These are phyloP conservation scores for Rubia yunnanensis DNA, from an alignment of 257 asterid genomes.

Conservation along the genomic window DNA sequence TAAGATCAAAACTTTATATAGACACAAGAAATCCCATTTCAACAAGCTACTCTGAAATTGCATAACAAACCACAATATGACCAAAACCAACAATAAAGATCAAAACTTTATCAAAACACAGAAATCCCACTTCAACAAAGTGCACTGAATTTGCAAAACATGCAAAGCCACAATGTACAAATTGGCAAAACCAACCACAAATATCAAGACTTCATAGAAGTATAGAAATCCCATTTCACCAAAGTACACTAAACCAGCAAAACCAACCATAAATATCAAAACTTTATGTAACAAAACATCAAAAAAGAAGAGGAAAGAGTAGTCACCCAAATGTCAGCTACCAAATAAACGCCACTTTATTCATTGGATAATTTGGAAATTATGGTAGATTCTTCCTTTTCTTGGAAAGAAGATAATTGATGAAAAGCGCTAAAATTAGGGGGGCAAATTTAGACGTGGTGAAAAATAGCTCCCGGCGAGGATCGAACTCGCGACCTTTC, in stretches of 20 bases:
- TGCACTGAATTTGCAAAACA: neutral
- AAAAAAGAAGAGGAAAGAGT: neutral
- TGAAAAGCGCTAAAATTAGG: neutral
- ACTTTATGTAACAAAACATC: too few relatives aligned
- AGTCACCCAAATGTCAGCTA: neutral
- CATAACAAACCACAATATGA: neutral
- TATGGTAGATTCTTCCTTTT: too few relatives aligned
- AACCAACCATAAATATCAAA: neutral
- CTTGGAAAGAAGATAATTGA: neutral
- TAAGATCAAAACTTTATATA: neutral
- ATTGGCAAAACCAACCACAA: neutral
- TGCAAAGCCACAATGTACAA: neutral
- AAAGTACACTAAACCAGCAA: too few relatives aligned
- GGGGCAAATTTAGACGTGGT: neutral
- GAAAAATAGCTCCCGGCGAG: slow-evolving; percentile 80
- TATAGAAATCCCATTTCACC: too few relatives aligned
- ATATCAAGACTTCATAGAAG: too few relatives aligned
- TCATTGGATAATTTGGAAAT: too few relatives aligned
- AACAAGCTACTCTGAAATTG: neutral
- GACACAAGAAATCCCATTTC: neutral
- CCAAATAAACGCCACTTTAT: neutral
- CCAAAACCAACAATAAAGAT: neutral
- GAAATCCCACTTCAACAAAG: neutral
- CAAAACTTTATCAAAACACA: neutral
- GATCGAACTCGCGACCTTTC: slow-evolving; percentile 99